A percentile compares a stretch with the other conserved stretches of the same genome.
phyloP scores from a whole-genome alignment of 352 stramenopile genomes.

The Pythium aphanidermatum region DNA sequence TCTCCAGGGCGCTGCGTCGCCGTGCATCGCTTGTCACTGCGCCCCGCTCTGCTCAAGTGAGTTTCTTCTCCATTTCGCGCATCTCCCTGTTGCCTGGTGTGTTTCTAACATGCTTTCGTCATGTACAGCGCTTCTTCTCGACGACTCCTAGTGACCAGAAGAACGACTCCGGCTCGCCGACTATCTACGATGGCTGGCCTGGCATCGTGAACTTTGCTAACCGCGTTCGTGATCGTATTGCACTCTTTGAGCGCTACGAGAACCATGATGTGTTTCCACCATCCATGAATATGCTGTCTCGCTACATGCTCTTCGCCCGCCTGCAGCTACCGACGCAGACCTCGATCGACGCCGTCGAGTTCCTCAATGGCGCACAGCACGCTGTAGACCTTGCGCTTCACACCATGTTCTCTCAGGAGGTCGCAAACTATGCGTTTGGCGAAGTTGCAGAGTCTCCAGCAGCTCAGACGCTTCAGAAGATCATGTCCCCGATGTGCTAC shows the following conservation, averaged over 20 bases:
- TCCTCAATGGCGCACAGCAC: constrained; percentile 22
- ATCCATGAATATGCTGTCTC: constrained; percentile 12
- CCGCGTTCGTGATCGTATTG: constrained; percentile 20
- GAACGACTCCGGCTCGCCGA: no score
- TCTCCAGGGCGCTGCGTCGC: no score
- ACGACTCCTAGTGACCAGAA: background rate
- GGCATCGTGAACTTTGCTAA: constrained; percentile 12
- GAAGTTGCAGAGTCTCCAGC: constrained; percentile 12
- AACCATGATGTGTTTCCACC: constrained; percentile 22
- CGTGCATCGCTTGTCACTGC: no score
- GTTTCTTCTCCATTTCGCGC: no score
- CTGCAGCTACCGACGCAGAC: constrained; percentile 23
- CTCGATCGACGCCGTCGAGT: constrained; percentile 22
- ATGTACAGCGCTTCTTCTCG: background rate
- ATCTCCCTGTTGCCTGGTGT: no score
- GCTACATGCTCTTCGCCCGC: constrained; percentile 19
- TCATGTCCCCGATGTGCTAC: constrained; percentile 26
- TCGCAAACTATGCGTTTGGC: constrained; percentile 25
- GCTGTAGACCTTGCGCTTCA: constrained; percentile 23
- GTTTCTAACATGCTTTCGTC: no score
- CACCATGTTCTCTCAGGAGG: constrained; percentile 23
- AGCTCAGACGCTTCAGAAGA: constrained; percentile 13
- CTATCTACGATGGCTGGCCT: constrained; percentile 15
- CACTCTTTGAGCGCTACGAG: constrained; percentile 29
- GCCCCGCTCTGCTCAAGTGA: no score